Base-by-base conservation (phyloP, 1,284 basidiomycete species). In the Paramarasmius palmivorus region DNA sequence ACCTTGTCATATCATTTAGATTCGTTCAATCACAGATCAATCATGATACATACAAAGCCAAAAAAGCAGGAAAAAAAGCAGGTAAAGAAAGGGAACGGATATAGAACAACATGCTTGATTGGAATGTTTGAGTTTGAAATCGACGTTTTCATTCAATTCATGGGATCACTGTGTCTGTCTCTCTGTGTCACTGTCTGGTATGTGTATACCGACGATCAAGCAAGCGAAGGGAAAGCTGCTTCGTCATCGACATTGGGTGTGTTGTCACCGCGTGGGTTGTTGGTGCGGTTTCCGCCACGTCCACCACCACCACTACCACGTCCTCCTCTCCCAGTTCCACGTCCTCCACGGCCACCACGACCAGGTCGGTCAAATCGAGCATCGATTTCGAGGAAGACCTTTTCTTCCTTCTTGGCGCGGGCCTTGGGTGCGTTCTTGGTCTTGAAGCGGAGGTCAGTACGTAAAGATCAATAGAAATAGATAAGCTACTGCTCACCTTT, bases 151-250 rank as follows among this genome's bases (percentile, higher is more conserved):
- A n/a, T n/a, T n/a, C n/a, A n/a, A 51, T 55, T 50, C 17, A 9
- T 51, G 3, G 49, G 17, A 45, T 35, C 32, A n/a, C 26, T 12
- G 38, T 26, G 38, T 20, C 38, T 17, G 22, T 23, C 22, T 53
- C n/a, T n/a, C n/a, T 20, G 15, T 25, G 25, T 32, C 29, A 6
- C 7, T 14, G 34, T 37, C 42, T 32, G 49, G 42, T 48, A n/a
- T n/a, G n/a, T n/a, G n/a, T 32, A 39, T 53, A 44, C 39, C 50
- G 37, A 10, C 26, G 49, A 45, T 75, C 67, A 90, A 65, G 86
- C 78, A 61, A 93, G 79, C 60, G 91, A 90, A 50, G 92, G 92
- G 85, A 94, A 95, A 54, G 90, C 91, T 32, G 74, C 76, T 71
- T 90, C 79, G 72, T 95, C 92, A 65, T 84, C 83, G 61, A 91